phyloP scores from a whole-genome alignment of 768 basidiomycete genomes.

The Tephrocybe rancida region DNA sequence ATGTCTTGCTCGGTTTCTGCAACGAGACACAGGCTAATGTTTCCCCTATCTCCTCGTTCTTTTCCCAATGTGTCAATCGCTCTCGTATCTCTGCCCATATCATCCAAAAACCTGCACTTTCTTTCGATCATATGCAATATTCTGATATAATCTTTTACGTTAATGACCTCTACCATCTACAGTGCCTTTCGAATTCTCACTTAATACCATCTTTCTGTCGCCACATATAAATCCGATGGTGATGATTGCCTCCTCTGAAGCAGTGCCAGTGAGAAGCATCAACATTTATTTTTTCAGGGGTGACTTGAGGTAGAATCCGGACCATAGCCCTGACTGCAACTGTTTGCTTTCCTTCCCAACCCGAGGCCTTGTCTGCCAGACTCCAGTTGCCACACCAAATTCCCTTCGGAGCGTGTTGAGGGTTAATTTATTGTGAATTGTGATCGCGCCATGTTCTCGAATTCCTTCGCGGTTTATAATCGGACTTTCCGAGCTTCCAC shows the following conservation, averaged over 20 bases:
- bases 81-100: neutral
- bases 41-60: neutral
- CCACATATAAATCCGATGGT: neutral
- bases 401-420: conserved; percentile 7
- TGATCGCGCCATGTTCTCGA: conserved; percentile 9
- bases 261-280: neutral
- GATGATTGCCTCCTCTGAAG: neutral
- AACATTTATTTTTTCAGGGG: neutral
- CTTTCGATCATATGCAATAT: neutral
- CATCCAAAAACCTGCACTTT: neutral
- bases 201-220: conserved; percentile 3
- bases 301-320: neutral
- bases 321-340: neutral
- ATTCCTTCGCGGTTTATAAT: conserved; percentile 17
- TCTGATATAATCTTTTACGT: conserved; percentile 9
- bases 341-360: neutral
- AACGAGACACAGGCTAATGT: neutral
- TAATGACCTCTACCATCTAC: conserved; percentile 8
- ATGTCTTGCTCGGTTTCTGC: too few relatives aligned
- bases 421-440: neutral
- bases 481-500: conserved; percentile 11
- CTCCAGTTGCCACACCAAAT: neutral
- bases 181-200: neutral
- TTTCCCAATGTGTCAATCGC: neutral
- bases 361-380: neutral